Conservation (phyloP, 805 yeast species). For the Metschnikowia sp. region DNA sequence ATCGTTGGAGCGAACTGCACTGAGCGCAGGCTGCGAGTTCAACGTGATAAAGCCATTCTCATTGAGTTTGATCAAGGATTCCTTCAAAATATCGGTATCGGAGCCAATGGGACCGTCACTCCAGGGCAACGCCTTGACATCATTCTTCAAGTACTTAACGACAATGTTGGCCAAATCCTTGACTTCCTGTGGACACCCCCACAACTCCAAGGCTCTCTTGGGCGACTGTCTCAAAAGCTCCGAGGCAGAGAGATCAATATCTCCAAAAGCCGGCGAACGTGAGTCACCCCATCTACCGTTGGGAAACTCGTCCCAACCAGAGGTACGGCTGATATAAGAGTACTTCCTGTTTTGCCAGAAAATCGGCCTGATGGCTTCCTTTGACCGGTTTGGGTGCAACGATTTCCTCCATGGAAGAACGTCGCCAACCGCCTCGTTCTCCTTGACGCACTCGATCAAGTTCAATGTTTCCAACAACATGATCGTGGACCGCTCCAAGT, state of each 20-base stretch:
- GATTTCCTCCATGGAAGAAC: constrained; percentile 89
- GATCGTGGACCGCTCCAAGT: constrained; percentile 84
- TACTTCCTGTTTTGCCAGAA: constrained; percentile 95
- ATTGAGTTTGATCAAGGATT: constrained; percentile 62
- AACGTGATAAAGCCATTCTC: constrained; percentile 69
- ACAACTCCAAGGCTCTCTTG: constrained; percentile 72
- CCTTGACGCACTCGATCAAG: constrained; percentile 45
- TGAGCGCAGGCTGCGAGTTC: constrained; percentile 92
- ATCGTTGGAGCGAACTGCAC: constrained; percentile 72
- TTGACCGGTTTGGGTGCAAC: constrained; percentile 70
- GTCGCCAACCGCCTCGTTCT: constrained; percentile 39
- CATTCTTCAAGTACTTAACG: constrained; percentile 66
- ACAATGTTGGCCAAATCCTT: constrained; percentile 63
- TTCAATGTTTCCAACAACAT: constrained; percentile 80
- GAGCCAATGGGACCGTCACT: constrained; percentile 83
- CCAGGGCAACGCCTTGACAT: constrained; percentile 83
- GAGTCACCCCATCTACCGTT: constrained; percentile 99
- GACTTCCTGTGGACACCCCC: constrained; percentile 75
- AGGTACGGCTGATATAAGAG: constrained; percentile 83
- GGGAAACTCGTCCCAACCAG: constrained; percentile 97
- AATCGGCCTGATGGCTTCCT: constrained; percentile 87
- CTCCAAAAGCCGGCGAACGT: constrained; percentile 95
- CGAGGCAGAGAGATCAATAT: constrained; percentile 76
- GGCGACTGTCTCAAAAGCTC: constrained; percentile 80
- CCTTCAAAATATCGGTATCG: constrained; percentile 65